Evolutionary conservation across 176 grass and related monocot species (phyloP).

Genomic region (Oropetium thomaeum): DNA sequence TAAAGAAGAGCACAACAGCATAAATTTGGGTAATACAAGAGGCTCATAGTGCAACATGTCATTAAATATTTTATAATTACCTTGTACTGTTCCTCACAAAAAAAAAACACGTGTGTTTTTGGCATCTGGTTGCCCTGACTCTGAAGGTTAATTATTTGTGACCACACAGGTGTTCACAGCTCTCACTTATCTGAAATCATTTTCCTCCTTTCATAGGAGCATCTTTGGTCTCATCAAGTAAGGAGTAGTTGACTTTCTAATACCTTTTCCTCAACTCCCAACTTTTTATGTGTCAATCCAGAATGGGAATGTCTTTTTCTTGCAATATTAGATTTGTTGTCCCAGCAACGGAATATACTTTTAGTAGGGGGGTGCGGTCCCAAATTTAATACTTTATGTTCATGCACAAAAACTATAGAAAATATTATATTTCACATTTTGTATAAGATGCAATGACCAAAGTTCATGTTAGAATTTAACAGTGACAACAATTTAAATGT

Average conservation of each 20-base stretch:
- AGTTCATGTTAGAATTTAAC: too few species aligned
- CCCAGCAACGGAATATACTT: too few species aligned
- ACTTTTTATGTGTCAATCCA: slow-evolving; percentile 30
- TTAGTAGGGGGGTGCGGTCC: too few species aligned
- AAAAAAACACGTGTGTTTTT: not conserved
- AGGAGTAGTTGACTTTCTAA: slow-evolving; percentile 22
- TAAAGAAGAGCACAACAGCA: not conserved
- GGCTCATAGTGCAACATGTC: not conserved
- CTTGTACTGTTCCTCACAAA: not conserved
- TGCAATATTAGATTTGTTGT: too few species aligned
- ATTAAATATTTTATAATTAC: not conserved
- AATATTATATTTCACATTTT: not conserved
- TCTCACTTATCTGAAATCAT: slow-evolving; percentile 1
- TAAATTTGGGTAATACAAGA: not conserved
- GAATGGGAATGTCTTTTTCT: not conserved
- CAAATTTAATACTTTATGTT: not conserved
- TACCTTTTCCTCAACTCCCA: slow-evolving; percentile 14
- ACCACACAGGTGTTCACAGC: not conserved
- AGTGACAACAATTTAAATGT: too few species aligned
- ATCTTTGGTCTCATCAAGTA: slow-evolving; percentile 32
- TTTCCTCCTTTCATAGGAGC: slow-evolving; percentile 30
- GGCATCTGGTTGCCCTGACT: not conserved
- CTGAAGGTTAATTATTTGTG: slow-evolving; percentile 7
- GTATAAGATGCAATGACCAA: too few species aligned
- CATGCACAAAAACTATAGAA: not conserved